Percentiles rank a stretch among this genome's conserved stretches.
Conservation (phyloP, 2,329 filamentous ascomycete genomes). For the Leptographium flavum region DNA sequence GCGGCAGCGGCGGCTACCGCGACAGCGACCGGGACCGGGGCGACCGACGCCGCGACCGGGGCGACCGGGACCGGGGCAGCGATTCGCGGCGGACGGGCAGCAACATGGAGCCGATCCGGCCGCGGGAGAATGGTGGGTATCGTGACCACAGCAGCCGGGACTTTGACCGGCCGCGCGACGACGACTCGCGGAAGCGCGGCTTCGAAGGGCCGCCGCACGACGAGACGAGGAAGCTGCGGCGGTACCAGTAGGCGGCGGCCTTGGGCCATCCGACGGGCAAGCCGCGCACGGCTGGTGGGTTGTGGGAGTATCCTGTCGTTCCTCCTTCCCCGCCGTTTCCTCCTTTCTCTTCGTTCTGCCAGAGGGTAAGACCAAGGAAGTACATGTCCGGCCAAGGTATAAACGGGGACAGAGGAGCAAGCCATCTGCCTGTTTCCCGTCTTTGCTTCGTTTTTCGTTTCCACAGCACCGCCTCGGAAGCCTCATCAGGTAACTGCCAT, state of each 20-base stretch:
- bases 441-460: background rate
- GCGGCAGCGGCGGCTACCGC: constrained; percentile 24
- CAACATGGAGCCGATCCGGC: constrained; percentile 15
- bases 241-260: constrained; percentile 36
- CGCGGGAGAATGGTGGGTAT: constrained; percentile 17
- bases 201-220: constrained; percentile 73
- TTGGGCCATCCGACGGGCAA: no score
- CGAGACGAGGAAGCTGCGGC: constrained; percentile 54
- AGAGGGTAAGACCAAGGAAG: constrained; percentile 8
- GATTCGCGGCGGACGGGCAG: constrained; percentile 21
- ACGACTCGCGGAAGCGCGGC: constrained; percentile 49
- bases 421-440: no score
- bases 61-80: constrained; percentile 32
- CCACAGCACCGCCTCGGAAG: no score
- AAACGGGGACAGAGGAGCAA: background rate
- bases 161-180: constrained; percentile 28
- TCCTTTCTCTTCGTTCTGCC: constrained; percentile 7
- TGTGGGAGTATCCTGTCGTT: background rate
- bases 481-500: no score
- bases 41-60: constrained; percentile 20
- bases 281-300: background rate
- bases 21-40: constrained; percentile 20
- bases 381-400: no score
- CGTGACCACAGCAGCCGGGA: constrained; percentile 15
- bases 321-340: constrained; percentile 7